These are phyloP conservation scores for Nidula microcarpa DNA, from an alignment of 768 basidiomycete genomes.

Conservation along the genomic window DNA sequence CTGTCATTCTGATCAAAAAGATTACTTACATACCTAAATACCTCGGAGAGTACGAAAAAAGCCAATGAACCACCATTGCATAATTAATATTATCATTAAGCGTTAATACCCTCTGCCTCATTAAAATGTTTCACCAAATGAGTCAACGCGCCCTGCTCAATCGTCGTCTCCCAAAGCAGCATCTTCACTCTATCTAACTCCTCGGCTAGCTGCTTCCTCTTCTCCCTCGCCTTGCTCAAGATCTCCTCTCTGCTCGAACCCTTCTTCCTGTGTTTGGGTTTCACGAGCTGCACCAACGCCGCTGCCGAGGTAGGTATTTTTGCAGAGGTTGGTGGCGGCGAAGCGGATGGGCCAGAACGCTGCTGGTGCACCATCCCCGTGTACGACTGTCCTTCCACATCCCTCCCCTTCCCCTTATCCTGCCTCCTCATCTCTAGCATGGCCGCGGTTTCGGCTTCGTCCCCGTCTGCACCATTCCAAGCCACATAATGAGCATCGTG, in stretches of 20 bases:
- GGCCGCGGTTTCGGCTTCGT: too few species aligned
- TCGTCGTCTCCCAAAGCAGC: conserved; percentile 70
- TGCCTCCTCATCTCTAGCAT: too few species aligned
- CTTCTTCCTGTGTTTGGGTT: conserved; percentile 4
- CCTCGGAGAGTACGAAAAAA: neutral
- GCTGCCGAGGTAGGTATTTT: too few species aligned
- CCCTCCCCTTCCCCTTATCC: too few species aligned
- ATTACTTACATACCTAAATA: too few species aligned
- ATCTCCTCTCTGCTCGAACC: conserved; percentile 21
- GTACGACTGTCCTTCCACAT: too few species aligned
- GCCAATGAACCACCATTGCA: neutral
- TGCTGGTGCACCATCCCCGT: too few species aligned
- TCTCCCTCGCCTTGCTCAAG: conserved; percentile 49
- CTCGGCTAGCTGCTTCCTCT: conserved; percentile 44
- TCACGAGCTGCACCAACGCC: too few species aligned
- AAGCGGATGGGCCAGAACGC: too few species aligned
- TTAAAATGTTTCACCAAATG: conserved; percentile 34
- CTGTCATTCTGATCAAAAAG: neutral
- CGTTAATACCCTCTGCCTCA: conserved; percentile 3
- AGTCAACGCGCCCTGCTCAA: conserved; percentile 63
- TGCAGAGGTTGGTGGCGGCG: too few species aligned
- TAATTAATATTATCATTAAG: neutral
- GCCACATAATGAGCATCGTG: too few species aligned
- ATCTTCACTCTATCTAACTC: conserved; percentile 61
- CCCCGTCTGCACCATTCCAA: too few species aligned